Conservation (phyloP, 768 basidiomycete species). For the Phanerochaete carnosa region DNA sequence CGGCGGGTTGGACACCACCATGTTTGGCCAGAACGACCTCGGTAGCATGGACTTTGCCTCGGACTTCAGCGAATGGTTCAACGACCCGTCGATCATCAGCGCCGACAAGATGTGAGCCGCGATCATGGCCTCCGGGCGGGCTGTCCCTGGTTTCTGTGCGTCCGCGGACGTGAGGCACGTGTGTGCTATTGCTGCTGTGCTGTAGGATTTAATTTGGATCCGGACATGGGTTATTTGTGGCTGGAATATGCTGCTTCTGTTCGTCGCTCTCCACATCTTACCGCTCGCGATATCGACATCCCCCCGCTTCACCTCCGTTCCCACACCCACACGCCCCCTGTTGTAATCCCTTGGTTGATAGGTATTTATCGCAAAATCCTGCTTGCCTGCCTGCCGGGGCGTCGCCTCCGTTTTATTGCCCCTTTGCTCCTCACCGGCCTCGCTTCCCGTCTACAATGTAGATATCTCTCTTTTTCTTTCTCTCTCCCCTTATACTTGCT, state of each 20-base stretch:
- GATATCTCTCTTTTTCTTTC: not conserved
- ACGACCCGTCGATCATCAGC: not conserved
- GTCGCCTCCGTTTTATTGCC: not conserved
- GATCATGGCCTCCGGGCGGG: not conserved
- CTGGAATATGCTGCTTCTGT: not conserved
- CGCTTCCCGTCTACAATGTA: not conserved
- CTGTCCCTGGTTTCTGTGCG: not conserved
- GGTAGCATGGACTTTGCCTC: conserved; percentile 57
- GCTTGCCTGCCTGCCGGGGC: not conserved
- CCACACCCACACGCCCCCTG: not conserved
- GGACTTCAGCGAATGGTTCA: conserved; percentile 75
- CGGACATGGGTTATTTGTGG: not conserved
- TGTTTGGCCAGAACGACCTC: conserved; percentile 42
- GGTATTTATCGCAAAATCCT: conserved; percentile 10
- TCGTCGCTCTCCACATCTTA: not conserved
- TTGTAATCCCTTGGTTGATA: conserved; percentile 4
- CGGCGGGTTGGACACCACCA: conserved; percentile 34
- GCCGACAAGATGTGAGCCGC: not conserved
- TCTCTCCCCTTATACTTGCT: not conserved
- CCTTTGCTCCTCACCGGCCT: not conserved
- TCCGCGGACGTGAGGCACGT: not conserved
- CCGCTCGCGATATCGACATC: not conserved
- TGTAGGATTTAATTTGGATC: not conserved
- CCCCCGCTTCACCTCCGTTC: not conserved
- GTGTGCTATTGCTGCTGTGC: not conserved